These are phyloP conservation scores for Nephelium lappaceum DNA, from an alignment of 345 rosid genomes.

Conservation along the genomic window DNA sequence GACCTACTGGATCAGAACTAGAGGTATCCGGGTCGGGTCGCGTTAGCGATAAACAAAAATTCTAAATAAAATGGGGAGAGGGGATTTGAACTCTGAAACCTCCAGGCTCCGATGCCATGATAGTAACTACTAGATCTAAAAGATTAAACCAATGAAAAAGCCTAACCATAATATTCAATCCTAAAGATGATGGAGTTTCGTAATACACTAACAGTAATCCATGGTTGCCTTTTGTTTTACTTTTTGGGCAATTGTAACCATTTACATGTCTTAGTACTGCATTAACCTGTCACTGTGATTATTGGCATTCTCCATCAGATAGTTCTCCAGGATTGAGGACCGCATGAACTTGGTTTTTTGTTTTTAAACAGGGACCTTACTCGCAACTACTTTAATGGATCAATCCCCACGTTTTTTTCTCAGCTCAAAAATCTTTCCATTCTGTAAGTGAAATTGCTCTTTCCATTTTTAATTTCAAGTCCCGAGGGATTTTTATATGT, in stretches of 20 bases:
- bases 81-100: no score
- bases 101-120: no score
- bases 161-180: no score
- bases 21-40: no score
- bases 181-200: no score
- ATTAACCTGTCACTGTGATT: not conserved
- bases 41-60: no score
- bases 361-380: conserved; percentile 60
- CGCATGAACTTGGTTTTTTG: not conserved
- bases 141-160: no score
- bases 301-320: not conserved
- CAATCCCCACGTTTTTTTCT: conserved; percentile 61
- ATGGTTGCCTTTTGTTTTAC: no score
- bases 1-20: no score
- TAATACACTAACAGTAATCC: no score
- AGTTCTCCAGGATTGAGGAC: not conserved
- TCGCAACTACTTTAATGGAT: conserved; percentile 72
- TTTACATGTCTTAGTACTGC: not conserved
- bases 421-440: conserved; percentile 43
- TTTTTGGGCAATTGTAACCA: not conserved
- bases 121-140: no score
- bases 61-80: no score
- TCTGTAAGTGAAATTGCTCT: not conserved
- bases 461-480: not conserved
- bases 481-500: not conserved